Evolutionary conservation across 2,329 filamentous ascomycete genomes (phyloP).

Genomic region (Xylaria sp.): DNA sequence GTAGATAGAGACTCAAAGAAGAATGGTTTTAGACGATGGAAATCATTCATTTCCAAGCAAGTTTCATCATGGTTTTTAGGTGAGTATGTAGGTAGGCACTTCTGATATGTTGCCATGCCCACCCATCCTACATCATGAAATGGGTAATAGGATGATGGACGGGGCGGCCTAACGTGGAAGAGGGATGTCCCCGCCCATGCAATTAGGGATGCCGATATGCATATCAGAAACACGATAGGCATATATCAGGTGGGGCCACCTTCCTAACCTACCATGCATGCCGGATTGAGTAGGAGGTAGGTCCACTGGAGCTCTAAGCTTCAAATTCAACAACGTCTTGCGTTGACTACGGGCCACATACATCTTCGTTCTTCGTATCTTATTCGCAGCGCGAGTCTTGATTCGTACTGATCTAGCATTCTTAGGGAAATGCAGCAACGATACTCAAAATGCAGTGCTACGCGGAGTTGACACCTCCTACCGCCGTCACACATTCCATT

Average conservation of each 20-base stretch:
- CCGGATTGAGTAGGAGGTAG: not conserved
- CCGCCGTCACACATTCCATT: constrained; percentile 90
- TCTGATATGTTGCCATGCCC: not conserved
- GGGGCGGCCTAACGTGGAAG: not conserved
- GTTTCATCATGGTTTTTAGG: not conserved
- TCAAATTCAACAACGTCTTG: constrained; percentile 23
- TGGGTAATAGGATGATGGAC: constrained; percentile 1
- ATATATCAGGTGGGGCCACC: constrained; percentile 2
- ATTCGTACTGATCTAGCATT: not conserved
- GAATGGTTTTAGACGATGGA: not conserved
- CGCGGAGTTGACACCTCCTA: constrained; percentile 92
- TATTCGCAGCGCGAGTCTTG: not conserved
- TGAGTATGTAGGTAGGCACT: not conserved
- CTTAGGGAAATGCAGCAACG: constrained; percentile 45
- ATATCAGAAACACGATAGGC: constrained; percentile 25
- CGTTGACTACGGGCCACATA: constrained; percentile 1
- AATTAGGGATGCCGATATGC: constrained; percentile 1
- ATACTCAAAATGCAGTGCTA: constrained; percentile 86
- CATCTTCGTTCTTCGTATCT: not conserved
- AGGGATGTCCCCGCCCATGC: not conserved
- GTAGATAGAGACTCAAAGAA: not conserved
- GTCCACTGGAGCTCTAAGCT: constrained; percentile 19
- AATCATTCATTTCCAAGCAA: not conserved
- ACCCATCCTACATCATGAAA: not conserved
- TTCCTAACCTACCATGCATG: not conserved